Evolutionary conservation across 2,329 filamentous ascomycete genomes (phyloP), one percentile per base, ranked within the genome.

Genomic region (Epicoccum nigrum): DNA sequence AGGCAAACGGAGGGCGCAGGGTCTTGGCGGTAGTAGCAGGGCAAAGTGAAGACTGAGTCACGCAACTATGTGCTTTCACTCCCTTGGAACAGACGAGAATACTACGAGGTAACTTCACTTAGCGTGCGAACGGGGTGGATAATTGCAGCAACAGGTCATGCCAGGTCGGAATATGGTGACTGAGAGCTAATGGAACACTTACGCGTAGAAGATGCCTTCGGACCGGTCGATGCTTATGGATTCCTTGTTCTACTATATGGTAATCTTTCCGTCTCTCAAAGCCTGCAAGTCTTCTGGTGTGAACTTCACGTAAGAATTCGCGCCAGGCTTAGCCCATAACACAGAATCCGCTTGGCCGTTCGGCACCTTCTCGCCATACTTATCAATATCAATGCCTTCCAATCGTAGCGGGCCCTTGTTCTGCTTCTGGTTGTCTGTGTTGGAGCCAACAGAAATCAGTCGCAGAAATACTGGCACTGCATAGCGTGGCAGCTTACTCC

Each of bases 341-440:
- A 70, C 62, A 4, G 50, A 45, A 54, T 70, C 67, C 1, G 50
- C 46, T 15, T 53, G 44, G 1, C 67, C 66, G 7, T 61, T 61
- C 4, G 50, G 21, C 11, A 67, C 62, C 45, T 66, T 68, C n/a
- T 55, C 53, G 2, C 67, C 65, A 41, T 55, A 69, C 46, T 54
- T 57, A 3, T 76, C 68, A 4, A 83, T 81, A 62, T 89, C 81
- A 8, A 89, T 80, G 0, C 87, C 86, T 58, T 89, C 85, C 43
- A 82, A 79, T 63, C 86, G 80, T 42, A 90, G 74, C 1, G 85
- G 85, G 2, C 84, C 80, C 69, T 92, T 92, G 63, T 90, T 89
- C 71, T 90, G 88, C 74, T 92, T 92, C 68, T 90, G 87, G 60
- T 90, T 92, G 63, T 88, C 85, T 51, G 84, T 87, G 9, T 85